Conservation (phyloP, 805 yeast genomes). For the Candida anglica region DNA sequence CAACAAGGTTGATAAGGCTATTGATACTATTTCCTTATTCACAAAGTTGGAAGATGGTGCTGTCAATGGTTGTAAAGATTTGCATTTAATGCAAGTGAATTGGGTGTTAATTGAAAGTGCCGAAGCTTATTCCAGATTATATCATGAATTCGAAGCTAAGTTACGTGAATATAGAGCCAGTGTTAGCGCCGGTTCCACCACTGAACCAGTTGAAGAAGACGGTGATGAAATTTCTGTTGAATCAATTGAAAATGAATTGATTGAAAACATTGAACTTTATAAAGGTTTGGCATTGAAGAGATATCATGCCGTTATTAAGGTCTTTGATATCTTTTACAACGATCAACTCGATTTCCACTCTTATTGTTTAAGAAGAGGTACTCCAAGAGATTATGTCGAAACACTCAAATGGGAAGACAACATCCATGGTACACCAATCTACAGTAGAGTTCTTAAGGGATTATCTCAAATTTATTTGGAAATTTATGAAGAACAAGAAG, state of each 20-base stretch:
- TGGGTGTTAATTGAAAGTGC: constrained; percentile 88
- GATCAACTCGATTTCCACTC: constrained; percentile 96
- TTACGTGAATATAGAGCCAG: constrained; percentile 9
- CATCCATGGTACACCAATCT: constrained; percentile 66
- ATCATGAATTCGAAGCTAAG: constrained; percentile 21
- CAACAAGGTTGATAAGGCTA: constrained; percentile 67
- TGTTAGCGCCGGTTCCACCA: constrained; percentile 11
- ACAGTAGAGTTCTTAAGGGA: constrained; percentile 65
- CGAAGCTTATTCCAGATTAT: constrained; percentile 69
- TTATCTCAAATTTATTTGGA: constrained; percentile 55
- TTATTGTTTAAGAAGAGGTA: constrained; percentile 86
- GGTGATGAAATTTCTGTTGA: constrained; percentile 7
- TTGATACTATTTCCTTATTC: constrained; percentile 70
- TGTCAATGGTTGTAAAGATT: constrained; percentile 80
- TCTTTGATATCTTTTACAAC: constrained; percentile 65
- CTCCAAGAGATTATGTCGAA: constrained; percentile 76
- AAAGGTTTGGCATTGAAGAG: constrained; percentile 80
- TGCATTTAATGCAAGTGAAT: constrained; percentile 84
- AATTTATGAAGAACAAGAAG: constrained; percentile 21
- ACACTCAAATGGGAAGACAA: constrained; percentile 81
- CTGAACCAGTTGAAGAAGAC: constrained; percentile 26
- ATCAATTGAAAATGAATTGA: constrained; percentile 18
- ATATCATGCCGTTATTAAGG: constrained; percentile 58
- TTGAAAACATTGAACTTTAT: constrained; percentile 43
- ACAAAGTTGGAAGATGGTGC: constrained; percentile 75